These are phyloP conservation scores for Cenchrus purpureus DNA, from an alignment of 176 grass and related monocot genomes.

Conservation along the genomic window DNA sequence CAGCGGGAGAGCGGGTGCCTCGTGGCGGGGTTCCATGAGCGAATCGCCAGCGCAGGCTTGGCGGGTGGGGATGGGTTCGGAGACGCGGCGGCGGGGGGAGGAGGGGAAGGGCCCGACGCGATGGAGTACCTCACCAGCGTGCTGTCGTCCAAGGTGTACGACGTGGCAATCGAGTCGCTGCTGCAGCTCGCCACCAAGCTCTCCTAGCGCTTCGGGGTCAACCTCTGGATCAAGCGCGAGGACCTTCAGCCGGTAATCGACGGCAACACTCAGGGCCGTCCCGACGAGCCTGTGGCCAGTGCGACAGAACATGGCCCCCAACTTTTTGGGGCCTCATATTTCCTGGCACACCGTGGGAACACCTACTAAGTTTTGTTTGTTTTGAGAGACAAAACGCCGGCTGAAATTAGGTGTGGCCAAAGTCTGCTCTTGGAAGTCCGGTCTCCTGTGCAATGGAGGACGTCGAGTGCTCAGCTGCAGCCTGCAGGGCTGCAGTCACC, in stretches of 20 bases:
- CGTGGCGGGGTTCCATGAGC: slow-evolving; percentile 22
- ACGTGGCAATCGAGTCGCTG: slow-evolving; percentile 81
- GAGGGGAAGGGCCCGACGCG: slow-evolving; percentile 40
- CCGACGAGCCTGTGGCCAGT: no score
- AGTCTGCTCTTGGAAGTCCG: no score
- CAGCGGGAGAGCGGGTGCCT: slow-evolving; percentile 73
- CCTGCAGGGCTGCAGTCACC: no score
- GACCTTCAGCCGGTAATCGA: slow-evolving; percentile 81
- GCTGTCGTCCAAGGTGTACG: slow-evolving; percentile 88
- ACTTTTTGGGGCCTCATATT: no score
- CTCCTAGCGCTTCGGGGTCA: slow-evolving; percentile 69
- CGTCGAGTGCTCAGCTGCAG: no score
- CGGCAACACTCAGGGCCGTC: neutral
- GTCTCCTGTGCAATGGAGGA: no score
- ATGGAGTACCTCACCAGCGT: slow-evolving; percentile 93
- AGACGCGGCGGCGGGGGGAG: neutral
- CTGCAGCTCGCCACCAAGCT: slow-evolving; percentile 79
- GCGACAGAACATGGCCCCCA: no score
- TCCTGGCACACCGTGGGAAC: no score
- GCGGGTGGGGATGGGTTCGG: neutral
- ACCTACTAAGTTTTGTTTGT: no score
- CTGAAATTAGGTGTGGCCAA: no score
- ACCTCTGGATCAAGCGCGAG: slow-evolving; percentile 86
- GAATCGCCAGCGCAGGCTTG: neutral
- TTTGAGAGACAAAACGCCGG: no score